These are phyloP conservation scores for Mycena kentingensis DNA, from an alignment of 768 basidiomycete species.

Conservation along the genomic window DNA sequence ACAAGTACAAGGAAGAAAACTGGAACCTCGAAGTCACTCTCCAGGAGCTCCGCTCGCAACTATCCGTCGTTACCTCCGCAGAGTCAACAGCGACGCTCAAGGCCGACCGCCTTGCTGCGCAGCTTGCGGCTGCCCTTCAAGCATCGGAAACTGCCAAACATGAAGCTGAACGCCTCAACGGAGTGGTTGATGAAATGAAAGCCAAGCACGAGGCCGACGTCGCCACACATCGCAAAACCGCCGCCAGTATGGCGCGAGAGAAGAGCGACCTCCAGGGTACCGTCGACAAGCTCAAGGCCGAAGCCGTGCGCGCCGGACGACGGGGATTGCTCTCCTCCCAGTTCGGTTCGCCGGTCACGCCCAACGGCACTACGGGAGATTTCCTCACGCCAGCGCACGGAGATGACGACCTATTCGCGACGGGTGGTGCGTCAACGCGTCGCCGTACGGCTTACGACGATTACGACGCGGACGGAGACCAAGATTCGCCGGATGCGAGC, in stretches of 20 bases:
- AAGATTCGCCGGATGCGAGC: conserved; percentile 66
- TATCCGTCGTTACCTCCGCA: conserved; percentile 59
- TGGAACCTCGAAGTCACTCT: conserved; percentile 96
- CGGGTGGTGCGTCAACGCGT: conserved; percentile 63
- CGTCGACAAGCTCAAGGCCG: conserved; percentile 75
- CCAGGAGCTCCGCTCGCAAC: conserved; percentile 80
- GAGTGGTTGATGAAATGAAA: conserved; percentile 70
- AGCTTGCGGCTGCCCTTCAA: conserved; percentile 73
- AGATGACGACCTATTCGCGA: conserved; percentile 70
- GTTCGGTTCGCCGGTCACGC: conserved; percentile 76
- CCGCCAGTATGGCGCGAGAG: conserved; percentile 86
- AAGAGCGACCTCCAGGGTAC: conserved; percentile 87
- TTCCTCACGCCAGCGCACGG: conserved; percentile 61
- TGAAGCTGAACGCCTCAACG: conserved; percentile 73
- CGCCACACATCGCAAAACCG: conserved; percentile 85
- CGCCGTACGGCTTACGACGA: conserved; percentile 56
- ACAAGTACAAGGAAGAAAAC: conserved; percentile 97
- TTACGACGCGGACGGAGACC: conserved; percentile 45
- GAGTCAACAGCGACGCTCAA: conserved; percentile 75
- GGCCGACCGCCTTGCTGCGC: conserved; percentile 75
- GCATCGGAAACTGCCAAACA: conserved; percentile 83
- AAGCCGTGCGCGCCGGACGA: conserved; percentile 64
- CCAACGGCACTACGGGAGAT: conserved; percentile 50
- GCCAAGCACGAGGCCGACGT: conserved; percentile 94
- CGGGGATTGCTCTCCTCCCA: conserved; percentile 48